phyloP scores from a whole-genome alignment of 306 rosid species.

The Vicia sativa region DNA sequence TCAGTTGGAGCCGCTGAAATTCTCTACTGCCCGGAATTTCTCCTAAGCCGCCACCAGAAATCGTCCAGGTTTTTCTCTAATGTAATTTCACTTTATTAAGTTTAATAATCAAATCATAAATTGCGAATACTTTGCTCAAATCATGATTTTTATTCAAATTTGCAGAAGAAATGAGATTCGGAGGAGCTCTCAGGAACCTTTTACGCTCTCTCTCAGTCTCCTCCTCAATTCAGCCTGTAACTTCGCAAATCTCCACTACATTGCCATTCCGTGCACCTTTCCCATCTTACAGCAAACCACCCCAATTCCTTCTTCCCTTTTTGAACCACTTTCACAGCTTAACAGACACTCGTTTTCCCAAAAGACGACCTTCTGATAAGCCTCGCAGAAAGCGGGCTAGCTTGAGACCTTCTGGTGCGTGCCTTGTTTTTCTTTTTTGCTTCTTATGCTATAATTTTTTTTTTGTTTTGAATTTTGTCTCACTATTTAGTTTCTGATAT shows the following conservation, averaged over 20 bases:
- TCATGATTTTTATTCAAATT: too few relatives aligned
- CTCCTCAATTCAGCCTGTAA: slow-evolving; percentile 37
- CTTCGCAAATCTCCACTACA: slow-evolving; percentile 12
- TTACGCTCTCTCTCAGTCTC: slow-evolving; percentile 53
- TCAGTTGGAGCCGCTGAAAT: too few relatives aligned
- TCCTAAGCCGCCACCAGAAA: too few relatives aligned
- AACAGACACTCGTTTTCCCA: slow-evolving; percentile 82
- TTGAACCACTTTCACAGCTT: slow-evolving; percentile 65
- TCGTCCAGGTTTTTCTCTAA: too few relatives aligned
- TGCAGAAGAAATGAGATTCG: slow-evolving; percentile 79
- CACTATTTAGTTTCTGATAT: neutral
- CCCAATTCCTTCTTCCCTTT: slow-evolving; percentile 55
- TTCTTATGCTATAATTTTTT: neutral
- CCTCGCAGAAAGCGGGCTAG: slow-evolving; percentile 78
- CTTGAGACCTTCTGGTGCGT: slow-evolving; percentile 74
- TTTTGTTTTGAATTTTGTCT: neutral
- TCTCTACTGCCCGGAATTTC: too few relatives aligned
- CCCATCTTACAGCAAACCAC: slow-evolving; percentile 30
- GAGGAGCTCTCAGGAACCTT: slow-evolving; percentile 57
- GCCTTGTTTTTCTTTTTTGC: neutral
- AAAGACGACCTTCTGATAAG: slow-evolving; percentile 69
- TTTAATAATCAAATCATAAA: neutral
- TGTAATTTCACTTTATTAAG: neutral
- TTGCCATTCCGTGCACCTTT: slow-evolving; percentile 36
- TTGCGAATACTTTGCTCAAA: too few relatives aligned